Evolutionary conservation across 768 basidiomycete genomes (phyloP), one percentile per base, ranked within the genome.

Genomic region (Lepiota brunneoincarnata): DNA sequence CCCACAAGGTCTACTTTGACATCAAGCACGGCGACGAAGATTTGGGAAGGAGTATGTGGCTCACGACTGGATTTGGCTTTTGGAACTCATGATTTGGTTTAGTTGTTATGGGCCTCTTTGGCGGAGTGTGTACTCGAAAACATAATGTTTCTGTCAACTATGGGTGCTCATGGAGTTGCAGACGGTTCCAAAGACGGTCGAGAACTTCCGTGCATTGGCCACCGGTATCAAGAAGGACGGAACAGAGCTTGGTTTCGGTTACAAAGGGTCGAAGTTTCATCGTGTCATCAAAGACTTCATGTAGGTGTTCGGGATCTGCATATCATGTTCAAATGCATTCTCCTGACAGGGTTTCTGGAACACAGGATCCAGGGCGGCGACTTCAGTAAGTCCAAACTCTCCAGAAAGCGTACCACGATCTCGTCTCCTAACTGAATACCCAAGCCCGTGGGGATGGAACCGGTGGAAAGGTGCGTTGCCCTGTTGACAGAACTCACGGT

Each of bases 221-320:
- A 91, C 93, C 35, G 91, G 95, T 54, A 76, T 84, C 63, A 83
- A 80, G 61, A 91, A 88, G 74, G 83, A 89, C 54, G 91, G 90
- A 56, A 78, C 78, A 50, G 82, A 83, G 15, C 81, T 89, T 44
- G 93, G 87, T 15, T 96, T 79, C 65, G 94, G 95, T 9, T 99
- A 93, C 81, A 89, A 96, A 72, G 94, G 92, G 40, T 94, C 93
- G 56, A 87, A 86, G 61, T 99, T 99, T 84, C 96, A 99, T 74
- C 89, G 95, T 67, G 83, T 98, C 57, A 96, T 97, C 69, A 91
- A 92, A 72, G 76, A 89, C 63, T 96, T 96, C 73, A 96, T 96
- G 93, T 86, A 51, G 62, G 81, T 63, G 28, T 12, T 42, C 34
- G 38, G 21, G 23, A 21, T 31, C 35, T 31, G 7, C 21, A 35